Evolutionary conservation across 2,329 filamentous ascomycete species (phyloP), one percentile per base, ranked within the genome.

Genomic region (Ophiostoma triangulosporum): DNA sequence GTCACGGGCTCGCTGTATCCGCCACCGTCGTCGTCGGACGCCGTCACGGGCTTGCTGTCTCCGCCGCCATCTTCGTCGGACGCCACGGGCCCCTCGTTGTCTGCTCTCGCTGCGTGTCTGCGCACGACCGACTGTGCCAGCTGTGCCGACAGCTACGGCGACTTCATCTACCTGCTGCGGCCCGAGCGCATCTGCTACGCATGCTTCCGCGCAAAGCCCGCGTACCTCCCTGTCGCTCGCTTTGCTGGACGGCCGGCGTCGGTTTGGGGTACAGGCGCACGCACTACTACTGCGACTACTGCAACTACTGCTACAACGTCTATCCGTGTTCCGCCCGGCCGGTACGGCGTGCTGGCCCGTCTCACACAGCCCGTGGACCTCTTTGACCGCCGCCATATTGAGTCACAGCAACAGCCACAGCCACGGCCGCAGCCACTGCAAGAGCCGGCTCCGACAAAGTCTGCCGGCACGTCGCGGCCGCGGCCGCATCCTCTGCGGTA

Each of bases 161-260:
- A 59, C 57, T 56, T 31, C 56, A 49, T 59, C 40, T 59, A 59
- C 53, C 53, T 59, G 12, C 50, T 59, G 15, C 27, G 49, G 6
- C 56, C 57, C 12, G 57, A 59, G 24, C 57, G 57, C 27, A 50
- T 59, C 3, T 59, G 57, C 54, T 59, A 59, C 48, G 4, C 53
- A 1, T 59, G 57, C 54, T 58, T 59, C 56, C 57, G 57, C 15
- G 49, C 54, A 6, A 52, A 50, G 26, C 54, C 54, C 29, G 57
- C 55, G 33, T 59, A 59, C 50, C 53, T 59, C 5, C 57, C 57
- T 8, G 53, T 56, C 3, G 49, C 53, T 6, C 52, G 35, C 11
- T 50, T 52, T 20, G 54, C 52, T 11, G 46, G 46, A 27, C 27
- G 11, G 29, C 26, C 38, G 8, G 29, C 5, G 40, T 14, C 38